These are phyloP conservation scores for Cornus florida DNA, from an alignment of 148 eudicot genomes.

Conservation along the genomic window DNA sequence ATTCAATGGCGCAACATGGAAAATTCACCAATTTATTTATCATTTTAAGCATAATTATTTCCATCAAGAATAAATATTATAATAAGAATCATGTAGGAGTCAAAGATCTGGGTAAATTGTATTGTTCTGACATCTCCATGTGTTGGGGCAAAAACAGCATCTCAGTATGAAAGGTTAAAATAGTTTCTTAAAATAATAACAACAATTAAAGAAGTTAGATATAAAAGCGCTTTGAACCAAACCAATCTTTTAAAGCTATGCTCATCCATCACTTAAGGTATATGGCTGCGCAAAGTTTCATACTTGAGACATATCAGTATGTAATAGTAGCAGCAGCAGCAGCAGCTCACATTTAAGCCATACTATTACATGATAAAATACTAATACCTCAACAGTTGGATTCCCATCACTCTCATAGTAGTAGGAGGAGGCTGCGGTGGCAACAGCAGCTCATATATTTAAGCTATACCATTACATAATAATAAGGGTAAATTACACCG, in stretches of 20 bases:
- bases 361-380: too few species aligned
- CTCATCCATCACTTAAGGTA: not conserved
- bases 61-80: not conserved
- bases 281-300: not conserved
- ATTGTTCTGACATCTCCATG: not conserved
- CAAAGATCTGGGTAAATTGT: not conserved
- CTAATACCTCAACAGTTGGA: too few species aligned
- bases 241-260: too few species aligned
- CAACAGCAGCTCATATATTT: too few species aligned
- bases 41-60: not conserved
- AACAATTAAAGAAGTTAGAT: too few species aligned
- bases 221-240: not conserved
- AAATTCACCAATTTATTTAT: not conserved
- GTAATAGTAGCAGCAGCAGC: too few species aligned
- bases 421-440: too few species aligned
- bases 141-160: not conserved
- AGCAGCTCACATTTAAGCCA: too few species aligned
- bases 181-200: not conserved
- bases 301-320: too few species aligned
- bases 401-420: too few species aligned
- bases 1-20: constrained; percentile 6
- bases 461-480: too few species aligned
- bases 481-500: too few species aligned
- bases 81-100: not conserved
- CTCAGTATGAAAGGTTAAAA: not conserved